Evolutionary conservation across 305 asterid genomes (phyloP).

Genomic region (Fraxinus angustifolia): DNA sequence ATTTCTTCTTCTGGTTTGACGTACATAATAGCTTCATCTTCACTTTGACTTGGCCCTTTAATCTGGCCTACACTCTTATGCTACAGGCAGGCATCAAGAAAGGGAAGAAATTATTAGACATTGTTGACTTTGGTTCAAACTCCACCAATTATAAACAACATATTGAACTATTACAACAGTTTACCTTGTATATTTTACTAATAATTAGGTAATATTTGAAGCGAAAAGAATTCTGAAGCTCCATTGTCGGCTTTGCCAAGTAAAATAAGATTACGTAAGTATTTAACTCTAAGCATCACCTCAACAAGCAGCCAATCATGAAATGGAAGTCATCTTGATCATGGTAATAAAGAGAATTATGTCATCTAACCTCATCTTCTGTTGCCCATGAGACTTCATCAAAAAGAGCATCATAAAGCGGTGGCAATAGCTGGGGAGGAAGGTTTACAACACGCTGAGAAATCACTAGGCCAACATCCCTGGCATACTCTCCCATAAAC

Average conservation of each 20-base stretch:
- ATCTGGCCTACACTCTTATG: slow-evolving; percentile 51
- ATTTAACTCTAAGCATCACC: slow-evolving; percentile 1
- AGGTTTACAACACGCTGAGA: slow-evolving; percentile 84
- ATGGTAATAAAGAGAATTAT: not conserved
- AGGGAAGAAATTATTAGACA: slow-evolving; percentile 1
- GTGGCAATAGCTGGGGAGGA: slow-evolving; percentile 94
- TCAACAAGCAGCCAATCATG: slow-evolving; percentile 4
- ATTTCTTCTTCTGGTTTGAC: slow-evolving; percentile 75
- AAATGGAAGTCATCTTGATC: not conserved
- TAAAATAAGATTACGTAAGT: slow-evolving; percentile 29
- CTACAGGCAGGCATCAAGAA: slow-evolving; percentile 32
- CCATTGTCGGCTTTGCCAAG: slow-evolving; percentile 63
- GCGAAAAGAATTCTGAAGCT: slow-evolving; percentile 60
- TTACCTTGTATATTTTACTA: slow-evolving; percentile 80
- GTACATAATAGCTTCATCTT: slow-evolving; percentile 54
- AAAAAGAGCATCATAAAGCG: slow-evolving; percentile 74
- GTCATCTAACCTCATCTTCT: slow-evolving; percentile 77
- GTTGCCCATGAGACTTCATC: slow-evolving; percentile 91
- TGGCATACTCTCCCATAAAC: slow-evolving; percentile 42
- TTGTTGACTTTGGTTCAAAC: slow-evolving; percentile 1
- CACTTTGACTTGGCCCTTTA: slow-evolving; percentile 31
- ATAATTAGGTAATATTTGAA: slow-evolving; percentile 67
- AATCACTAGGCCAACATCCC: slow-evolving; percentile 66
- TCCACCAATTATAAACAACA: not conserved
- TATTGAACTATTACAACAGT: slow-evolving; percentile 4